Evolutionary conservation across 495 filamentous ascomycete species (phyloP).

Genomic region (Penicillium waksmanii): DNA sequence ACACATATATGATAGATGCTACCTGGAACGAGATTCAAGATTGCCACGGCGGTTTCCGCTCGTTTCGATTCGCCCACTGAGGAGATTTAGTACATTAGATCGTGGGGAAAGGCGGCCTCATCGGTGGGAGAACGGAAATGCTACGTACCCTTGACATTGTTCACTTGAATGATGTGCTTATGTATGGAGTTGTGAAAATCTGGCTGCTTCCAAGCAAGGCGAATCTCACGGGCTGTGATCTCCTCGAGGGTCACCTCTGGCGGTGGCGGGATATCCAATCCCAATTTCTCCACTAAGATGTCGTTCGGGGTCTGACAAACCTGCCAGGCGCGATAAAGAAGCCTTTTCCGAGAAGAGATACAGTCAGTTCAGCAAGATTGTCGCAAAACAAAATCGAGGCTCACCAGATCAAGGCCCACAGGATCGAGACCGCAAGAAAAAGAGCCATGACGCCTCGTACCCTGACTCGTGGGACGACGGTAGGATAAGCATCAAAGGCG

Average conservation of each 20-base stretch:
- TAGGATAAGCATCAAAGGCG: slow-evolving; percentile 53
- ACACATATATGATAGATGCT: slow-evolving; percentile 92
- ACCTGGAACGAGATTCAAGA: slow-evolving; percentile 80
- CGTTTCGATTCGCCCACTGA: slow-evolving; percentile 84
- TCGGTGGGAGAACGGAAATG: not conserved
- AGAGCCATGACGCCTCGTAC: slow-evolving; percentile 56
- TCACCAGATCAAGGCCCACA: slow-evolving; percentile 57
- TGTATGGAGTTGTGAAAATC: slow-evolving; percentile 76
- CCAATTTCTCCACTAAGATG: slow-evolving; percentile 84
- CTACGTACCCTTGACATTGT: slow-evolving; percentile 78
- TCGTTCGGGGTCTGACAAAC: slow-evolving; percentile 89
- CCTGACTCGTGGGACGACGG: slow-evolving; percentile 51
- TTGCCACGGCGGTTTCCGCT: slow-evolving; percentile 86
- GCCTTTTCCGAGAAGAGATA: slow-evolving; percentile 52
- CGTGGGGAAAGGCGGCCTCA: not conserved
- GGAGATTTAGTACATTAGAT: slow-evolving; percentile 21
- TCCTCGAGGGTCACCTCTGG: slow-evolving; percentile 91
- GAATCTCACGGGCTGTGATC: slow-evolving; percentile 81
- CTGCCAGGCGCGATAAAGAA: slow-evolving; percentile 78
- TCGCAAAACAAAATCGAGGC: slow-evolving; percentile 19
- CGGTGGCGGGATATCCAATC: slow-evolving; percentile 87
- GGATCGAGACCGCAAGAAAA: slow-evolving; percentile 52
- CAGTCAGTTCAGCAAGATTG: not conserved
- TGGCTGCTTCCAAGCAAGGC: slow-evolving; percentile 88
- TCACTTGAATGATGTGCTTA: slow-evolving; percentile 90